These are phyloP conservation scores for Ganoderma lingzhi DNA, from an alignment of 1,284 basidiomycete genomes.

Conservation along the genomic window DNA sequence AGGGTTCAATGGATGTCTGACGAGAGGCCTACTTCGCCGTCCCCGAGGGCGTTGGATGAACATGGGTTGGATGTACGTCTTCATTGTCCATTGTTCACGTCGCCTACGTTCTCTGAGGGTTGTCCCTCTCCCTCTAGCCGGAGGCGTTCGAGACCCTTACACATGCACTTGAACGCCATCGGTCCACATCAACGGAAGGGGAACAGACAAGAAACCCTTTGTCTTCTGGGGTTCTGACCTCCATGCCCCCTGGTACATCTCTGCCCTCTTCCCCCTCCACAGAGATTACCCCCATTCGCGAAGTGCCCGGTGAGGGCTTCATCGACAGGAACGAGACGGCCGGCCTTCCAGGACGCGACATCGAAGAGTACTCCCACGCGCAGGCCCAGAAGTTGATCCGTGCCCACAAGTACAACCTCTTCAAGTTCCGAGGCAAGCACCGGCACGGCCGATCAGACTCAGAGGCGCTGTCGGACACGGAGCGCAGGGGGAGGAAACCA, in stretches of 20 bases:
- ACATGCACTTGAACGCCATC: conserved; percentile 51
- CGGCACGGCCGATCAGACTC: conserved; percentile 16
- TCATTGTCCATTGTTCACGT: conserved; percentile 5
- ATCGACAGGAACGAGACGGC: conserved; percentile 44
- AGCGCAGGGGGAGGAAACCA: conserved; percentile 19
- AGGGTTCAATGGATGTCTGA: conserved; percentile 56
- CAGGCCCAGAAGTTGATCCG: conserved; percentile 35
- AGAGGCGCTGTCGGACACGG: conserved; percentile 1
- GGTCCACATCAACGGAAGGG: conserved; percentile 34
- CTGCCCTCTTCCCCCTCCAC: conserved; percentile 30
- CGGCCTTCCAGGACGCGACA: conserved; percentile 43
- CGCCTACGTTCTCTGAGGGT: background rate
- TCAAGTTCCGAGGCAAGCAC: conserved; percentile 27
- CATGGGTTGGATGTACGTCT: conserved; percentile 54
- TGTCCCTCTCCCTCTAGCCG: conserved; percentile 47
- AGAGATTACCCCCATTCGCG: conserved; percentile 27
- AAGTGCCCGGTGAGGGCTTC: conserved; percentile 41
- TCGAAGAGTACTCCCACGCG: conserved; percentile 40
- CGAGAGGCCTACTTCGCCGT: conserved; percentile 26
- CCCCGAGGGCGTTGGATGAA: conserved; percentile 50
- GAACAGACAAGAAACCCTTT: conserved; percentile 9
- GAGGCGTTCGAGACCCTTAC: conserved; percentile 58
- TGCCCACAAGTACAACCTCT: conserved; percentile 37
- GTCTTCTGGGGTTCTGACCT: conserved; percentile 22
- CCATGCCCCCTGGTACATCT: conserved; percentile 34